phyloP scores from a whole-genome alignment of 2,329 filamentous ascomycete species.

The Coleophoma eucalyptorum region DNA sequence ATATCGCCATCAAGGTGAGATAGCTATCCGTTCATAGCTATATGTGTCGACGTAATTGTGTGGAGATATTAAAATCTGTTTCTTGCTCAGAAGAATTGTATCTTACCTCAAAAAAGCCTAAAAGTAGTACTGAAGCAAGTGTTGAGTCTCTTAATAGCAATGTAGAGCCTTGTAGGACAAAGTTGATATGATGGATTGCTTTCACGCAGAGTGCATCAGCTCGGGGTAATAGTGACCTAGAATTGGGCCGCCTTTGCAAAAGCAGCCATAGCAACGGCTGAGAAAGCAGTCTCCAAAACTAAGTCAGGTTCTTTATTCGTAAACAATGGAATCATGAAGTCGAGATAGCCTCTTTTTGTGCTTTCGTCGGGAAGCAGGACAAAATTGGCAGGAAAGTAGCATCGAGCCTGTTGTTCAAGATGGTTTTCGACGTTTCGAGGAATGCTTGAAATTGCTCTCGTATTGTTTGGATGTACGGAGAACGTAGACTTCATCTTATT shows the following conservation, averaged over 20 bases:
- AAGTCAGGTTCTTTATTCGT: slow-evolving; percentile 34
- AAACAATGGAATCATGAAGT: slow-evolving; percentile 53
- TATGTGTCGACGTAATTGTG: slow-evolving; percentile 42
- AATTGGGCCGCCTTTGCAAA: slow-evolving; percentile 43
- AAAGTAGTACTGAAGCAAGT: slow-evolving; percentile 50
- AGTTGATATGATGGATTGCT: slow-evolving; percentile 45
- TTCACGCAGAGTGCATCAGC: slow-evolving; percentile 47
- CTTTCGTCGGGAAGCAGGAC: slow-evolving; percentile 49
- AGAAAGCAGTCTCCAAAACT: slow-evolving; percentile 48
- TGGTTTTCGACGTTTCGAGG: slow-evolving; percentile 35
- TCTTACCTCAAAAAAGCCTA: slow-evolving; percentile 52
- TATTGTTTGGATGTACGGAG: no score
- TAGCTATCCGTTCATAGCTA: slow-evolving; percentile 53
- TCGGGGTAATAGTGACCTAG: slow-evolving; percentile 24
- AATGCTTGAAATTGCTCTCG: no score
- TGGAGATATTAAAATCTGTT: not conserved
- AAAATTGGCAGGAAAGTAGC: slow-evolving; percentile 58
- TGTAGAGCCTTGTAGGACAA: slow-evolving; percentile 43
- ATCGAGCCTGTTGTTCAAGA: slow-evolving; percentile 49
- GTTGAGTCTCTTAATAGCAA: slow-evolving; percentile 46
- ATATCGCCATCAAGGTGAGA: slow-evolving; percentile 57
- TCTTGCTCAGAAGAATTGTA: not conserved
- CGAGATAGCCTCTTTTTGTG: slow-evolving; percentile 49
- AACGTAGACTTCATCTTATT: slow-evolving; percentile 63
- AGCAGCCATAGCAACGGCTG: slow-evolving; percentile 52